phyloP scores from a whole-genome alignment of 345 rosid genomes.

The Gossypium anomalum region DNA sequence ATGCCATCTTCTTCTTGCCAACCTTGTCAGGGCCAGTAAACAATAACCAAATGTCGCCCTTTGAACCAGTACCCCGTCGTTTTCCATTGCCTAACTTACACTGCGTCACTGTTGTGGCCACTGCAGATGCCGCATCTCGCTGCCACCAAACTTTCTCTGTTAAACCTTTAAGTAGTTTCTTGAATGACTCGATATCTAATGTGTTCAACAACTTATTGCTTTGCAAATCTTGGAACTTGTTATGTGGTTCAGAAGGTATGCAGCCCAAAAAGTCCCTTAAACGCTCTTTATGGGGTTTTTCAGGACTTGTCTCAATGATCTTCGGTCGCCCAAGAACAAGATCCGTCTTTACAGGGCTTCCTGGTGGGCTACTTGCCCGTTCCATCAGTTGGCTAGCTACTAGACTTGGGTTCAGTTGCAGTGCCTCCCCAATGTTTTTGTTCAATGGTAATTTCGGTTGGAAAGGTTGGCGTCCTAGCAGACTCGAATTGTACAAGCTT shows the following conservation, averaged over 20 bases:
- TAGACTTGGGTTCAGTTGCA: constrained; percentile 32
- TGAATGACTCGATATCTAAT: constrained; percentile 59
- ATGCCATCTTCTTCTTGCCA: constrained; percentile 90
- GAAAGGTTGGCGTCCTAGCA: constrained; percentile 52
- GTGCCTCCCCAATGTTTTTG: constrained; percentile 34
- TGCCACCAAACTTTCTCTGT: constrained; percentile 89
- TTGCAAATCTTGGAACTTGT: constrained; percentile 39
- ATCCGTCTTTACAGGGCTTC: constrained; percentile 84
- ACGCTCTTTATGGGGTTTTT: constrained; percentile 29
- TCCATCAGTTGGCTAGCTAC: constrained; percentile 29
- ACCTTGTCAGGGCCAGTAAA: constrained; percentile 80
- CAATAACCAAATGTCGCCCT: constrained; percentile 78
- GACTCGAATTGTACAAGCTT: constrained; percentile 43
- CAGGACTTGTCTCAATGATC: constrained; percentile 29
- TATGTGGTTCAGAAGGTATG: constrained; percentile 53
- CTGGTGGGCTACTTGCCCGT: constrained; percentile 36
- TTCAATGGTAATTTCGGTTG: constrained; percentile 59
- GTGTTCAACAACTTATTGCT: constrained; percentile 34
- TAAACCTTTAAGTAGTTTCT: constrained; percentile 79
- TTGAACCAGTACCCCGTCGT: constrained; percentile 44
- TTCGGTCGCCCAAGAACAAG: constrained; percentile 69
- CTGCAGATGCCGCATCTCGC: constrained; percentile 78
- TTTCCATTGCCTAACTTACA: constrained; percentile 71
- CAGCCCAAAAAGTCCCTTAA: constrained; percentile 65
- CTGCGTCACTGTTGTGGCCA: constrained; percentile 66